A percentile compares a stretch with the other conserved stretches of the same genome.
Conservation (phyloP, 1,284 basidiomycete species). For the Agroathelia rolfsii region DNA sequence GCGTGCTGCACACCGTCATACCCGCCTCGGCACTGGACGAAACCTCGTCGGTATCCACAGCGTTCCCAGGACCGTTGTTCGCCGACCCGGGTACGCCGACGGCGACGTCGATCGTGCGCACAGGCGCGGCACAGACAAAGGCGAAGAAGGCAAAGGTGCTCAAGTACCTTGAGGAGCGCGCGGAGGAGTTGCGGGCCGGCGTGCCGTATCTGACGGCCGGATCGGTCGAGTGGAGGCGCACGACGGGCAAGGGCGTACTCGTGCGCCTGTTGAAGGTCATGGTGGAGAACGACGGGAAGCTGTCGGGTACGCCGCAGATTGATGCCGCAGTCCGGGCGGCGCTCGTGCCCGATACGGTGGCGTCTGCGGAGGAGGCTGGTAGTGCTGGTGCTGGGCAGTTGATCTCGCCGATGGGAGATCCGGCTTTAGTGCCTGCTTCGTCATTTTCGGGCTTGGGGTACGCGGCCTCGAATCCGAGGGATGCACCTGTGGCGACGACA, state of each 20-base stretch:
- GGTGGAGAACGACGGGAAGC: conserved; percentile 78
- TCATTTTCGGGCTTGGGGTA: conserved; percentile 14
- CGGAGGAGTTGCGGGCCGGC: conserved; percentile 69
- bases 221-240: conserved; percentile 42
- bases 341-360: conserved; percentile 48
- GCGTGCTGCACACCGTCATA: conserved; percentile 56
- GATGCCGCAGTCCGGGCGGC: conserved; percentile 58
- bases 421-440: conserved; percentile 12
- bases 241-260: conserved; percentile 73
- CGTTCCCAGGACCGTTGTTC: conserved; percentile 86
- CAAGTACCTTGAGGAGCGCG: conserved; percentile 68
- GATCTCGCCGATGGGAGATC: conserved; percentile 17
- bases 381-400: conserved; percentile 16
- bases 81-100: conserved; percentile 63
- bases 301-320: conserved; percentile 71
- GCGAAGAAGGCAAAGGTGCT: conserved; percentile 75
- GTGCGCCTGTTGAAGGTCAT: conserved; percentile 68
- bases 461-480: conserved; percentile 20
- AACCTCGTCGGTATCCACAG: conserved; percentile 37
- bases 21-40: conserved; percentile 55
- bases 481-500: conserved; percentile 37
- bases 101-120: conserved; percentile 56
- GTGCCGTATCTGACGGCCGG: conserved; percentile 59
- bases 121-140: conserved; percentile 57
- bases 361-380: conserved; percentile 13